Conservation (phyloP, 805 yeast genomes). For the Candida sphagnicola region DNA sequence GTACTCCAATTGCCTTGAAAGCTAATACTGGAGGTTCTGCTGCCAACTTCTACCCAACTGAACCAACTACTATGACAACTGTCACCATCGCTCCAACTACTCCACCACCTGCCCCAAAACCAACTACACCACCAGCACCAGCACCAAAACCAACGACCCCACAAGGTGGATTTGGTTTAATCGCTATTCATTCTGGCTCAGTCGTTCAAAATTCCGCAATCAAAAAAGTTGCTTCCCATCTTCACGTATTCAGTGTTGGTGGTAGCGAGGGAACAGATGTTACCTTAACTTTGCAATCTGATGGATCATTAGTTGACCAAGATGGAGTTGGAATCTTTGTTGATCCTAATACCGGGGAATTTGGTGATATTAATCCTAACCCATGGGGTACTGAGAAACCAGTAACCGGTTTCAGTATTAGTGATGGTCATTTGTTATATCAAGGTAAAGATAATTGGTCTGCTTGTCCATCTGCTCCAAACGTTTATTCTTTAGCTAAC, state of each 20-base stretch:
- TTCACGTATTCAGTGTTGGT: conserved; percentile 32
- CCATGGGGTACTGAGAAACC: conserved; percentile 30
- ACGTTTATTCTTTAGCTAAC: conserved; percentile 20
- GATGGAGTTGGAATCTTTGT: conserved; percentile 25
- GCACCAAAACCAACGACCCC: conserved; percentile 6
- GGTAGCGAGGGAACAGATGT: conserved; percentile 25
- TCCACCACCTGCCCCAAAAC: neutral
- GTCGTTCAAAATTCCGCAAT: conserved; percentile 21
- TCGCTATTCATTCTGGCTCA: conserved; percentile 21
- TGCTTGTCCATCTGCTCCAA: conserved; percentile 32
- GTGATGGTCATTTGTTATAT: conserved; percentile 32
- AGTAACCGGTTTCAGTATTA: conserved; percentile 37
- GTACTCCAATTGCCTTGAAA: conserved; percentile 22
- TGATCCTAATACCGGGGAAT: conserved; percentile 27
- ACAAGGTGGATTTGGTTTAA: conserved; percentile 9
- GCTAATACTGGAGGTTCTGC: conserved; percentile 9
- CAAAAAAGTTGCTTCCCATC: conserved; percentile 26
- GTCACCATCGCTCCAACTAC: neutral
- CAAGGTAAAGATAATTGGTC: conserved; percentile 31
- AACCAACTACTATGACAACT: neutral
- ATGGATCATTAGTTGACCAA: conserved; percentile 27
- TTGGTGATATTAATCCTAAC: conserved; percentile 23
- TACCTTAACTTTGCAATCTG: conserved; percentile 19
- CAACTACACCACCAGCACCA: conserved; percentile 5
- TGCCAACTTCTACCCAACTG: neutral